Conservation (phyloP, 768 basidiomycete genomes). For the Trametes coccinea region DNA sequence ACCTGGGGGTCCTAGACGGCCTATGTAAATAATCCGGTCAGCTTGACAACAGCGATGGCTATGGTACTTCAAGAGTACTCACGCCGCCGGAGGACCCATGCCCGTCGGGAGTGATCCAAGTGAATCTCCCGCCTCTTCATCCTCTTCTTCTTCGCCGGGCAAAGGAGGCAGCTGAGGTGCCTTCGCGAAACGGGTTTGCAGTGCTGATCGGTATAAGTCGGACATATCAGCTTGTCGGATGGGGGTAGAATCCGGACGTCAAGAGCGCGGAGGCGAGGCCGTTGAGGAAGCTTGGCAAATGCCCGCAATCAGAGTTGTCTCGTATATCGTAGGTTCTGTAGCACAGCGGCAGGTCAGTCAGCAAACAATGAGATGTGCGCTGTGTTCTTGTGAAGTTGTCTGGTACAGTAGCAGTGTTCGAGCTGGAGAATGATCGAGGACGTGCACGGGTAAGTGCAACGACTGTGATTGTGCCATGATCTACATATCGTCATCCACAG, state of each 20-base stretch:
- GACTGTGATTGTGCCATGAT: too few relatives aligned
- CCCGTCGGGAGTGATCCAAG: constrained; percentile 59
- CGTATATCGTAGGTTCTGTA: too few relatives aligned
- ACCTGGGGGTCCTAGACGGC: constrained; percentile 18
- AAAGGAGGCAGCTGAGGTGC: constrained; percentile 58
- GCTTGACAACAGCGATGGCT: not conserved
- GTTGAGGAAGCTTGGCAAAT: too few relatives aligned
- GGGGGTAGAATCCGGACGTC: too few relatives aligned
- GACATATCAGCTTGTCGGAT: constrained; percentile 48
- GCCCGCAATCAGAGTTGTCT: too few relatives aligned
- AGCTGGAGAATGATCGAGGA: not conserved
- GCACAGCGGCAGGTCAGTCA: too few relatives aligned
- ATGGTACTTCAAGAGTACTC: constrained; percentile 33
- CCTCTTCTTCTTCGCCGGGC: constrained; percentile 49
- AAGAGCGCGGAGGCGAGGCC: too few relatives aligned
- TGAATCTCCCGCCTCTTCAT: constrained; percentile 55
- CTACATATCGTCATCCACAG: too few relatives aligned
- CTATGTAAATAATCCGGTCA: not conserved
- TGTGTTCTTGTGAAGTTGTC: not conserved
- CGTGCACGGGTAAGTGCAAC: not conserved
- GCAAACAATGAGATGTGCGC: too few relatives aligned
- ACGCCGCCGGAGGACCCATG: constrained; percentile 65
- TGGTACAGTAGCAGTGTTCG: not conserved
- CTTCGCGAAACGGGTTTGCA: constrained; percentile 73
- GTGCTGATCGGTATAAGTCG: constrained; percentile 71